Conservation (phyloP, 2,329 filamentous ascomycete species). For the Aspergillus sojae region DNA sequence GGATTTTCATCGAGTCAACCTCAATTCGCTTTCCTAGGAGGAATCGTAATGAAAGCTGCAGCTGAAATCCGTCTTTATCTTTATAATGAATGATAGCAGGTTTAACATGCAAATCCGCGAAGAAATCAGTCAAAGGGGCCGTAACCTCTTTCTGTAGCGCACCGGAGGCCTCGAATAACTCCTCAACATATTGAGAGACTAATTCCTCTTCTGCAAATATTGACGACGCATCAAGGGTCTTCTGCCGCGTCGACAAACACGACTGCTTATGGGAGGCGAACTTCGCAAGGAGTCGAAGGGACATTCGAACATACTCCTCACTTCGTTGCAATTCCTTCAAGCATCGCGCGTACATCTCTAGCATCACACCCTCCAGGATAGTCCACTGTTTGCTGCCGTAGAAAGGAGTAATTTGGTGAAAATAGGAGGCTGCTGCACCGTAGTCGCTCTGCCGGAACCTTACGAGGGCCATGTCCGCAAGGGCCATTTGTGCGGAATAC, state of each 20-base stretch:
- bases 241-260: constrained; percentile 32
- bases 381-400: constrained; percentile 80
- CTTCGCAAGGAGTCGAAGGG: constrained; percentile 65
- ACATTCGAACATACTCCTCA: constrained; percentile 77
- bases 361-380: constrained; percentile 76
- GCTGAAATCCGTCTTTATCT: constrained; percentile 72
- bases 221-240: constrained; percentile 33
- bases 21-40: constrained; percentile 71
- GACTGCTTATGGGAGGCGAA: constrained; percentile 39
- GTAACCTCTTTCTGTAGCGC: constrained; percentile 63
- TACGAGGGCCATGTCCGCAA: constrained; percentile 83
- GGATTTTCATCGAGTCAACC: constrained; percentile 66
- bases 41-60: constrained; percentile 70
- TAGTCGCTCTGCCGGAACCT: constrained; percentile 79
- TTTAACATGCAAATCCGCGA: constrained; percentile 68
- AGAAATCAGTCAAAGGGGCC: constrained; percentile 73
- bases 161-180: constrained; percentile 52
- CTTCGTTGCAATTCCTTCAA: constrained; percentile 73
- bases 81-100: constrained; percentile 70
- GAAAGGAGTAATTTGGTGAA: constrained; percentile 75
- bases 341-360: constrained; percentile 83
- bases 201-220: constrained; percentile 33
- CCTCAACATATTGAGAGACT: constrained; percentile 40
- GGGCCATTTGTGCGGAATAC: constrained; percentile 74
- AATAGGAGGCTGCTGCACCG: constrained; percentile 72